Conservation (phyloP, 306 rosid species). For the Trichosanthes truncata region DNA sequence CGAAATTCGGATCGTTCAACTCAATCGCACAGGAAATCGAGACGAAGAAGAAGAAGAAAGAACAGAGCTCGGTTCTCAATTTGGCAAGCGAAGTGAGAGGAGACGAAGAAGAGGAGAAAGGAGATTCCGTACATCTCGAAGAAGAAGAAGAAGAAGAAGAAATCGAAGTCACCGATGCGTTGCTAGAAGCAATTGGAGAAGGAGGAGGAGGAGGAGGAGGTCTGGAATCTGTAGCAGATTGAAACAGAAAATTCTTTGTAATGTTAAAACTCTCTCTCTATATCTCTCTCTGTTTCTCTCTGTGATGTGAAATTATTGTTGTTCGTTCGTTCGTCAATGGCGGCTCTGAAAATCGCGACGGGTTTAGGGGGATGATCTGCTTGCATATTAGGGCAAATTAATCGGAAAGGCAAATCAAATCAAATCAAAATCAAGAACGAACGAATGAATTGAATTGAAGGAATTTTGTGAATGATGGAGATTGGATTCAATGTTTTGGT, state of each 20-base stretch:
- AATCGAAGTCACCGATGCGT: background rate
- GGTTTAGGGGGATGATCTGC: background rate
- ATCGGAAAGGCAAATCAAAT: background rate
- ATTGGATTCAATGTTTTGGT: background rate
- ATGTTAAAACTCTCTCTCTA: background rate
- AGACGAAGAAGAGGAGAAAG: background rate
- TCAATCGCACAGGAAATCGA: background rate
- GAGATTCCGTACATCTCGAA: background rate
- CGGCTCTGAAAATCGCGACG: background rate
- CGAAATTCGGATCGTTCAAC: constrained; percentile 45
- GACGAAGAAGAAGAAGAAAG: background rate
- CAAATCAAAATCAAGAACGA: background rate
- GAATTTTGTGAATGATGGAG: background rate
- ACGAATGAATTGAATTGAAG: background rate
- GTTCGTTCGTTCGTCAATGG: background rate
- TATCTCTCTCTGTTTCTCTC: background rate
- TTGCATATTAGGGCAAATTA: background rate
- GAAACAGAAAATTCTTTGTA: background rate
- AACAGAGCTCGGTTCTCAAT: background rate
- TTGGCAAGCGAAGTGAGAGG: background rate
- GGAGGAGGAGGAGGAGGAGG: background rate
- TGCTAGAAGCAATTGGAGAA: background rate
- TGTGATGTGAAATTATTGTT: background rate
- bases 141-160: background rate
- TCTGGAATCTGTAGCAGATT: constrained; percentile 4